Conservation (phyloP, 2,329 filamentous ascomycete species). For the Nemania sp. region DNA sequence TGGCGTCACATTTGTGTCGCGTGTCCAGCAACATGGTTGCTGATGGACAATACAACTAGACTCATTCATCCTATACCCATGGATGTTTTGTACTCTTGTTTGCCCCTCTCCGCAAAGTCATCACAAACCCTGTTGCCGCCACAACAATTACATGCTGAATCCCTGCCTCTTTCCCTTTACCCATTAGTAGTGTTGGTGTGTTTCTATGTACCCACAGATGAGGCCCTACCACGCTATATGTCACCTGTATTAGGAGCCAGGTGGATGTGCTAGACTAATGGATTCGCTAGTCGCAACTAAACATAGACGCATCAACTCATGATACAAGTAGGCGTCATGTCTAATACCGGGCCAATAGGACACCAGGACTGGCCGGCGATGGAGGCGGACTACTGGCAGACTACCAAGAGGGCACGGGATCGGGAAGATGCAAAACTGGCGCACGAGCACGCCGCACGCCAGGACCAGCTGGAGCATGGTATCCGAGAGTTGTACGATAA, state of each 20-base stretch:
- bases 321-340: slow-evolving; percentile 40
- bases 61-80: neutral
- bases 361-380: slow-evolving; percentile 43
- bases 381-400: slow-evolving; percentile 45
- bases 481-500: slow-evolving; percentile 45
- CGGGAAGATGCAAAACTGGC: slow-evolving; percentile 44
- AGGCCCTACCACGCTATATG: slow-evolving; percentile 5
- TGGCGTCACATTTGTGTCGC: neutral
- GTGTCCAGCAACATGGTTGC: neutral
- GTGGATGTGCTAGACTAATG: slow-evolving; percentile 21
- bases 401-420: slow-evolving; percentile 40
- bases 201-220: slow-evolving; percentile 2
- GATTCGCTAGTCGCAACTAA: slow-evolving; percentile 26
- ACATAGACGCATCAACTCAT: slow-evolving; percentile 16
- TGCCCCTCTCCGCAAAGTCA: neutral
- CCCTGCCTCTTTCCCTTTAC: neutral
- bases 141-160: neutral
- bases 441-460: slow-evolving; percentile 40
- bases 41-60: neutral
- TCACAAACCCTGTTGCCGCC: neutral
- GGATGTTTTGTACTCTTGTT: neutral
- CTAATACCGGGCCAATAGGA: slow-evolving; percentile 38
- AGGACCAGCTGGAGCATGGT: slow-evolving; percentile 41
- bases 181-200: neutral
- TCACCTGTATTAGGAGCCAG: neutral